phyloP scores from a whole-genome alignment of 164 flowering plant genomes.

The Annona cherimola region DNA sequence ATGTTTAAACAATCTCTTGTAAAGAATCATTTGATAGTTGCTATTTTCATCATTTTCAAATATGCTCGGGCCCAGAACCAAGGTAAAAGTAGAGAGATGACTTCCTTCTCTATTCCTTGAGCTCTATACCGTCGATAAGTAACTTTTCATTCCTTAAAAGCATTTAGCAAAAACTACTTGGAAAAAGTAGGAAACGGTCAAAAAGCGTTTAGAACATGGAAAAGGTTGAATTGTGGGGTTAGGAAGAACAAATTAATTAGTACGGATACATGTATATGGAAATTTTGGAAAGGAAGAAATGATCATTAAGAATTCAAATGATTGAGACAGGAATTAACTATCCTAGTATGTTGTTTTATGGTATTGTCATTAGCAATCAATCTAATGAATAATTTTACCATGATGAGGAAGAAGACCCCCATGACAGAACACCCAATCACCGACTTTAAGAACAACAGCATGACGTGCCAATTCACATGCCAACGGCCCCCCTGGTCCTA shows the following conservation, averaged over 20 bases:
- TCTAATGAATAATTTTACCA: conserved; percentile 39
- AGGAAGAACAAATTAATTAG: too few relatives aligned
- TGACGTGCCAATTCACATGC: conserved; percentile 83
- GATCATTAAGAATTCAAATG: background rate
- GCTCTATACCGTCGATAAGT: background rate
- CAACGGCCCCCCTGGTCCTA: conserved; percentile 82
- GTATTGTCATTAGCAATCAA: background rate
- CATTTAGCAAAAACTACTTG: background rate
- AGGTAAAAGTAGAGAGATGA: too few relatives aligned
- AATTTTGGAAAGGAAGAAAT: background rate
- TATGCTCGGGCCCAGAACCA: too few relatives aligned
- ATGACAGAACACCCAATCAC: conserved; percentile 97
- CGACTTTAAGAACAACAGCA: conserved; percentile 73
- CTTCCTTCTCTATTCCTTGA: background rate
- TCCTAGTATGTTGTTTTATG: background rate
- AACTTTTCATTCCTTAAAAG: background rate
- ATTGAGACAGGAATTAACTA: too few relatives aligned
- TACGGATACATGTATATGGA: too few relatives aligned
- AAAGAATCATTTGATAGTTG: too few relatives aligned
- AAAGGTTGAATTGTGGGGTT: background rate
- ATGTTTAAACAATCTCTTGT: too few relatives aligned
- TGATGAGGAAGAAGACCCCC: conserved; percentile 99
- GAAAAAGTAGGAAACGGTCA: background rate
- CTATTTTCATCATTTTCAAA: too few relatives aligned
- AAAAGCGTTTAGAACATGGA: background rate